These are phyloP conservation scores for Mycogone perniciosa DNA, from an alignment of 2,329 filamentous ascomycete genomes.

Conservation along the genomic window DNA sequence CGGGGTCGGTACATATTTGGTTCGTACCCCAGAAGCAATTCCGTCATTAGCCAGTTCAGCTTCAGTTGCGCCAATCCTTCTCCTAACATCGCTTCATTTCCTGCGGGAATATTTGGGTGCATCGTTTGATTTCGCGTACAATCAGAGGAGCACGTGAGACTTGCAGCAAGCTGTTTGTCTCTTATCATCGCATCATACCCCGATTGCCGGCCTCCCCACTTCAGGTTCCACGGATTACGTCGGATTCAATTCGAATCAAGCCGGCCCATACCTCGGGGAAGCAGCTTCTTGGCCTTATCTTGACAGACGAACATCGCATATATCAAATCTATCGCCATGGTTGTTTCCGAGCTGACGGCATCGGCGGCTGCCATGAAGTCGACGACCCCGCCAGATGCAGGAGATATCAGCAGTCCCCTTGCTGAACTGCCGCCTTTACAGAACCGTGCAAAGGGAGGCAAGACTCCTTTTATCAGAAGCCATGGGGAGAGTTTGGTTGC, in stretches of 20 bases:
- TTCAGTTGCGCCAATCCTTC: no score
- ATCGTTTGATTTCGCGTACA: no score
- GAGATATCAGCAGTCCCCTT: conserved; percentile 12
- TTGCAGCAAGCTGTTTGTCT: no score
- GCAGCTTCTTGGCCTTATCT: background rate
- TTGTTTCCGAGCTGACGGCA: conserved; percentile 32
- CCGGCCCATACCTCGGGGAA: background rate
- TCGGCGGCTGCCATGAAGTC: conserved; percentile 29
- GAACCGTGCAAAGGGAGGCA: conserved; percentile 32
- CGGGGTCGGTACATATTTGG: conserved; percentile 2
- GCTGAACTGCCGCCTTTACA: conserved; percentile 21
- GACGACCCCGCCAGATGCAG: conserved; percentile 19
- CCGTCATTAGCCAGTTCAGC: no score
- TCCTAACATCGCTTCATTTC: no score
- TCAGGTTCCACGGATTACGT: no score
- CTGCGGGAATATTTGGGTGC: no score
- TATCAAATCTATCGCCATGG: conserved; percentile 22
- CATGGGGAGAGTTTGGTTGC: conserved; percentile 77
- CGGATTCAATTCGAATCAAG: no score
- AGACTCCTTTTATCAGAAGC: conserved; percentile 56
- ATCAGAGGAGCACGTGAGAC: no score
- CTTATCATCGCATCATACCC: no score
- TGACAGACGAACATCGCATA: background rate
- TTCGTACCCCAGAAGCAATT: background rate
- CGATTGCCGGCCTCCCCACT: no score